Base-by-base conservation (phyloP, 805 yeast genomes). In the Nakazawaea ernobii region DNA sequence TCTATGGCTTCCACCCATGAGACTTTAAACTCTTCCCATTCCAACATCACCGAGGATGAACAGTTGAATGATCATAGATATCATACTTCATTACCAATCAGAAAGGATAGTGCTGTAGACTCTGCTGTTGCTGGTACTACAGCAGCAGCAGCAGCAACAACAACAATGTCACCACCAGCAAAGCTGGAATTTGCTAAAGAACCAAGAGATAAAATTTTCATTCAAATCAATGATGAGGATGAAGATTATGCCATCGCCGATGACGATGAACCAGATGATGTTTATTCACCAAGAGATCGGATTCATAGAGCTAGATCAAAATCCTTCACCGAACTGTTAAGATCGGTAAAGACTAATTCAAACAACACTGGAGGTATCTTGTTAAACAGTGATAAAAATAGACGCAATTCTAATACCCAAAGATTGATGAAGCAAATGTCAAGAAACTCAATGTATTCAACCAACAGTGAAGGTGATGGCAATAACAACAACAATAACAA, bases 321-420 rank as follows among this genome's bases (percentile, higher is more conserved):
- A 17, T 69, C 77, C 1, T 61, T 73, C 48, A 63, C 74, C 42
- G 79, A 73, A 32, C 77, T 71, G 46, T 62, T 68, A 32, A 69
- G 61, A 55, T 59, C 64, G 14, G 59, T 65, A 49, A 72, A 63
- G 10, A 60, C 57, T 7, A 35, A 52, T 39, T 61, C 4, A 39
- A 37, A 35, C 15, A 30, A 36, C 38, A 42, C 45, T 32, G 43
- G 37, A 30, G 46, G 40, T 40, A 41, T 39, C 2, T 29, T 56
- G 41, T 51, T 59, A 30, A 51, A 55, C 15, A 32, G 26, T n/a
- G 49, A 46, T 6, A 46, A 32, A 35, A 14, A 14, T 8, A 40
- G 49, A 24, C 35, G 45, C 14, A 40, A 40, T 30, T 46, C 49
- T 6, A 40, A 40, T 27, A 36, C 50, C 4, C 62, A 51, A 39